Conservation (phyloP, 768 basidiomycete genomes). For the Pleurotus tuoliensis region DNA sequence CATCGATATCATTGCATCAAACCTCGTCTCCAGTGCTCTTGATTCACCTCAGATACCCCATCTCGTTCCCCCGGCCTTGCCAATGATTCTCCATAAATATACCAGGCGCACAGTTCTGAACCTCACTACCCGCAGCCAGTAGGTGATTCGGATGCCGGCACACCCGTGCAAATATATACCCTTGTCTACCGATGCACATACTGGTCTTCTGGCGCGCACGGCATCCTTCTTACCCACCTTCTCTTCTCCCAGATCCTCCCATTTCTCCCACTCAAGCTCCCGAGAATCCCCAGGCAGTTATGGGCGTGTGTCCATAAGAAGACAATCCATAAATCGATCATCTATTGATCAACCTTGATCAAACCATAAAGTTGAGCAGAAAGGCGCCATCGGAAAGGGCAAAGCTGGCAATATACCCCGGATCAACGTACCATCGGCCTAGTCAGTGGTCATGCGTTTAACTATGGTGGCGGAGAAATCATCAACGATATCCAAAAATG, state of each 20-base stretch:
- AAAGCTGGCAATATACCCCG: not conserved
- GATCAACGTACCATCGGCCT: not conserved
- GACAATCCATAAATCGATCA: not conserved
- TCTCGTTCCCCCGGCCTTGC: not conserved
- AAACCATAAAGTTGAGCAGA: not conserved
- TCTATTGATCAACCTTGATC: not conserved
- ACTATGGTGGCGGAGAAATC: not conserved
- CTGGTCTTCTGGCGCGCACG: not conserved
- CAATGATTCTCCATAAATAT: slow-evolving; percentile 1
- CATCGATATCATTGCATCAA: not conserved
- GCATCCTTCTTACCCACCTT: not conserved
- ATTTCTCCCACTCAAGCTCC: not conserved
- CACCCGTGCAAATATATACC: too few relatives aligned
- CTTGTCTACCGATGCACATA: too few relatives aligned
- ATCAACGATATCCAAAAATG: not conserved
- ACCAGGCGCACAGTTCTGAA: not conserved
- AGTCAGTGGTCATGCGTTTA: not conserved
- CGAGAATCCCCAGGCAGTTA: not conserved
- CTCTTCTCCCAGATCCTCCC: not conserved
- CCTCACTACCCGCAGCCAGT: too few relatives aligned
- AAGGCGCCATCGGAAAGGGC: not conserved
- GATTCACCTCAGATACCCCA: not conserved
- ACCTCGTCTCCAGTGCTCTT: not conserved
- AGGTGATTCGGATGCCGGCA: too few relatives aligned
- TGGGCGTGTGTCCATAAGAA: not conserved